Base-by-base conservation (phyloP, 2,329 filamentous ascomycete genomes). In the Ophiostoma quercus region DNA sequence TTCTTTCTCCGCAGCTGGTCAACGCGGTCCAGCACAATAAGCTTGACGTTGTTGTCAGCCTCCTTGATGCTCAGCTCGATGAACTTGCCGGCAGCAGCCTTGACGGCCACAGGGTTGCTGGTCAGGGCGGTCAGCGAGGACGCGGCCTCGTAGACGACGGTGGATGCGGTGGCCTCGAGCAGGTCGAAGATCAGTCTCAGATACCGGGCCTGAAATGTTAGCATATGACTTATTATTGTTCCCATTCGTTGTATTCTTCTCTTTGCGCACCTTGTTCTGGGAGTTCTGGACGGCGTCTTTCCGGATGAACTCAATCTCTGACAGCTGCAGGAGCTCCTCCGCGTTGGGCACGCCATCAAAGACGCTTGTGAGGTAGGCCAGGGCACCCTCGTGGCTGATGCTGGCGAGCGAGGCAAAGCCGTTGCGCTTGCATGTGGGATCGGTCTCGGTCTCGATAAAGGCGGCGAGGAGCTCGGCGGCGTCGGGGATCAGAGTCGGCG, bases 11-110 rank as follows among this genome's bases (percentile, higher is more conserved):
- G 84, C 72, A 94, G 80, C 74, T 91, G 86, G 75, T 93, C 74
- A 51, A 99, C 95, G 65, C 94, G 90, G 77, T 98, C 95, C 62
- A 99, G 85, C 25, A 99, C 95, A 75, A 99, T 99, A 65, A 99
- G 88, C 82, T 99, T 99, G 73, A 99, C 95, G 77, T 99, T 99
- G 84, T 99, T 99, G 79, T 99, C 95, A 0, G 95, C 90, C 80
- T 98, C 95, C 81, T 96, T 97, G 78, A 99, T 97, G 78, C 91
- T 93, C 9, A 99, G 84, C 79, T 99, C 95, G 73, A 98, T 97
- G 78, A 99, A 95, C 78, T 99, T 99, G 75, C 88, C 87, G 16
- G 95, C 95, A 11, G 95, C 95, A 34, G 95, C 95, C 82, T 98
- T 99, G 71, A 99, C 94, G 22, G 95, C 95, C 14, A 99, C 95